Percentiles rank a stretch among this genome's conserved stretches.
These are phyloP conservation scores for Globisporangium acanthophoron DNA, from an alignment of 352 stramenopile species.

Conservation along the genomic window DNA sequence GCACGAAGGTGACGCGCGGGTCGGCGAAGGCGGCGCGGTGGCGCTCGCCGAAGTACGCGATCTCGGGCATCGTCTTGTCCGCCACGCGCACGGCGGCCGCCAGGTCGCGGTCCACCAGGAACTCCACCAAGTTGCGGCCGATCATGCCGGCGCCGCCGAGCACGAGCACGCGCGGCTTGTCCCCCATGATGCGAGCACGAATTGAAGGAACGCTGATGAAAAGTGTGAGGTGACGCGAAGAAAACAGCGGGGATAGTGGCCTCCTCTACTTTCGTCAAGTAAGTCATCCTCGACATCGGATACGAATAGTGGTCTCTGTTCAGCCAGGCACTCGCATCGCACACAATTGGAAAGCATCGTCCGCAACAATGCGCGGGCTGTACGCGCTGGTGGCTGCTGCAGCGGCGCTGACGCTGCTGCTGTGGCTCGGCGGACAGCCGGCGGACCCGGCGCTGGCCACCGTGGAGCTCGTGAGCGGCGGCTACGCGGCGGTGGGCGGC, in stretches of 20 bases:
- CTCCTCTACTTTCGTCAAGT: too few relatives aligned
- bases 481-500: conserved; percentile 29
- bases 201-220: neutral
- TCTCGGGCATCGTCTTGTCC: conserved; percentile 86
- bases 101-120: conserved; percentile 65
- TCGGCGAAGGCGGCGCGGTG: conserved; percentile 73
- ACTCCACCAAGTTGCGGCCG: conserved; percentile 84
- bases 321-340: too few relatives aligned
- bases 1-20: conserved; percentile 67
- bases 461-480: conserved; percentile 42
- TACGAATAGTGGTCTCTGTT: too few relatives aligned
- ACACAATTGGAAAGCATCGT: neutral
- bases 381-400: conserved; percentile 44
- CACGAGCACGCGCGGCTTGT: conserved; percentile 70
- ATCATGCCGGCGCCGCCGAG: conserved; percentile 84
- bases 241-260: too few relatives aligned
- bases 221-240: too few relatives aligned
- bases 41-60: conserved; percentile 73
- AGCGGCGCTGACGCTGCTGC: conserved; percentile 32
- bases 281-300: too few relatives aligned
- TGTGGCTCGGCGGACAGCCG: conserved; percentile 37
- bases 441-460: conserved; percentile 44
- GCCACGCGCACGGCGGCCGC: conserved; percentile 65
- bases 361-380: conserved; percentile 33
- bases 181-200: conserved; percentile 5